Percentiles rank a stretch among this genome's conserved stretches.
Evolutionary conservation across 345 rosid genomes (phyloP).

Genomic region (Punica granatum): DNA sequence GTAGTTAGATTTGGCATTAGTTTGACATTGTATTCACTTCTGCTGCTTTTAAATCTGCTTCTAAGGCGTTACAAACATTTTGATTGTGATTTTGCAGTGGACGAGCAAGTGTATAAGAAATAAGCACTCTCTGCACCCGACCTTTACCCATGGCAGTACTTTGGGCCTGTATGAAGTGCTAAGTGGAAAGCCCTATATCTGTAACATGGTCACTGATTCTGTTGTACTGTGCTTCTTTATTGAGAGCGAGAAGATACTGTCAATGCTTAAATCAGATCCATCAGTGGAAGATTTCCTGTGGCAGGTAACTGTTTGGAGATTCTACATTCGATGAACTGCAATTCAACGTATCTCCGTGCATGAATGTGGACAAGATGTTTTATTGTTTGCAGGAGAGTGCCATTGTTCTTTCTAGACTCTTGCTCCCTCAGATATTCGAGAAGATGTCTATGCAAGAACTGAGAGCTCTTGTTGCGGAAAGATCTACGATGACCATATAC

Average conservation of each 20-base stretch:
- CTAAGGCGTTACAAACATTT: neutral
- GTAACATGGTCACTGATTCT: constrained; percentile 78
- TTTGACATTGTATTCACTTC: neutral
- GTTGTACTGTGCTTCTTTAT: constrained; percentile 66
- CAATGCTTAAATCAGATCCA: constrained; percentile 49
- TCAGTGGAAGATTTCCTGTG: constrained; percentile 70
- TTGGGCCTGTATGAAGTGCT: constrained; percentile 86
- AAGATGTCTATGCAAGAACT: constrained; percentile 67
- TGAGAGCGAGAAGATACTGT: constrained; percentile 47
- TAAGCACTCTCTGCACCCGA: constrained; percentile 82
- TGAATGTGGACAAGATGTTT: neutral
- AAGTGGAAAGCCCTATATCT: constrained; percentile 63
- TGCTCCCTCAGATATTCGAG: constrained; percentile 88
- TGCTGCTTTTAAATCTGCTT: neutral
- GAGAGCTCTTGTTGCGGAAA: constrained; percentile 65
- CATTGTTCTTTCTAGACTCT: constrained; percentile 56
- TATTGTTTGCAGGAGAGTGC: constrained; percentile 65
- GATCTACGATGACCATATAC: constrained; percentile 48
- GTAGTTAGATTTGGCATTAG: constrained; percentile 20
- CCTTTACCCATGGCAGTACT: constrained; percentile 82
- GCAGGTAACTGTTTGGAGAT: constrained; percentile 45
- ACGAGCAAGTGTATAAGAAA: constrained; percentile 50
- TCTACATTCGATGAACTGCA: neutral
- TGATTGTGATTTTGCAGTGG: constrained; percentile 58
- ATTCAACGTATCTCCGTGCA: neutral